A percentile compares a stretch with the other conserved stretches of the same genome.
Evolutionary conservation across 805 yeast species (phyloP).

Genomic region (Gaillardinia entomophila): DNA sequence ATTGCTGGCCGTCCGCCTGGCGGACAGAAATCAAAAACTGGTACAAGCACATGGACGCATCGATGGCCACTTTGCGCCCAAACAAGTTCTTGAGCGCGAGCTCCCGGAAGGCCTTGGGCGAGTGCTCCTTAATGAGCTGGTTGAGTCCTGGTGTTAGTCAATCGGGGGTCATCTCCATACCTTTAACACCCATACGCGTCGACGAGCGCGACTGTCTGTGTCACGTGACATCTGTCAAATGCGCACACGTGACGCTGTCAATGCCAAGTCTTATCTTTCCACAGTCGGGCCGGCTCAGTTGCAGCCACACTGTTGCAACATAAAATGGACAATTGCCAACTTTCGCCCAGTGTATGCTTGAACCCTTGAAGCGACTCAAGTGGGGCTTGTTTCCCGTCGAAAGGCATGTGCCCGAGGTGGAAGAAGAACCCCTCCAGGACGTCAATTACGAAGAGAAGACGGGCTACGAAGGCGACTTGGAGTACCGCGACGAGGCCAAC

Average conservation of each 20-base stretch:
- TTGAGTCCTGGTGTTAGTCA: conserved; percentile 58
- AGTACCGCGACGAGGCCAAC: conserved; percentile 29
- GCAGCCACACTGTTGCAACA: too few species aligned
- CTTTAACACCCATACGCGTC: conserved; percentile 30
- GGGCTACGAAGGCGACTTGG: conserved; percentile 7
- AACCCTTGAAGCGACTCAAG: conserved; percentile 10
- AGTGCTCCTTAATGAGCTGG: conserved; percentile 82
- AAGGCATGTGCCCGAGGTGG: conserved; percentile 10
- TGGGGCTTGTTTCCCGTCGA: conserved; percentile 13
- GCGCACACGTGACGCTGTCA: too few species aligned
- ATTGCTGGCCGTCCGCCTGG: conserved; percentile 93
- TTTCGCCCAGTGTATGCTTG: too few species aligned
- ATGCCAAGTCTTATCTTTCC: too few species aligned
- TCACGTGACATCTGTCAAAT: too few species aligned
- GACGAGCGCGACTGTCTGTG: too few species aligned
- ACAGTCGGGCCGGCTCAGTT: too few species aligned
- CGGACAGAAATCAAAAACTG: conserved; percentile 95
- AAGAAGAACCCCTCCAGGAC: background rate
- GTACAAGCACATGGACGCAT: conserved; percentile 94
- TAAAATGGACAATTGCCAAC: too few species aligned
- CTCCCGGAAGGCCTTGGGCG: conserved; percentile 73
- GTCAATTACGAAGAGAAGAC: background rate
- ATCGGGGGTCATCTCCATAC: conserved; percentile 10
- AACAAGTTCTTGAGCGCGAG: conserved; percentile 79
- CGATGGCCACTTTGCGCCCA: conserved; percentile 96